A percentile compares a stretch with the other conserved stretches of the same genome.
Conservation (phyloP, 2,329 filamentous ascomycete species). For the Colletotrichum cereale region DNA sequence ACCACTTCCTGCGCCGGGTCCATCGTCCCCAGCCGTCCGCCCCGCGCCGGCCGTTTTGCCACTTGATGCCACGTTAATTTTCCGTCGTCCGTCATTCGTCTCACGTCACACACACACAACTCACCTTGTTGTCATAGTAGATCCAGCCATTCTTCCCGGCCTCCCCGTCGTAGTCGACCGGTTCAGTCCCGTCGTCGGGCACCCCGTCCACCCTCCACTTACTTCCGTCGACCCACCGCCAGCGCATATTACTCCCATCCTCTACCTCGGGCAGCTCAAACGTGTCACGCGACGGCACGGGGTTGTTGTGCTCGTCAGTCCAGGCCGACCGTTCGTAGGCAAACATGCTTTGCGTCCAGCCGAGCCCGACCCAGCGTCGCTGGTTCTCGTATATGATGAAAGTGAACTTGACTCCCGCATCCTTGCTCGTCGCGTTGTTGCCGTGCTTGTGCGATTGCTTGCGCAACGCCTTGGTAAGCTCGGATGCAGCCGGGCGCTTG, state of each 20-base stretch:
- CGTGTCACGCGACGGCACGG: slow-evolving; percentile 79
- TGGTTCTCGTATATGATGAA: slow-evolving; percentile 98
- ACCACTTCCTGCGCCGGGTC: slow-evolving; percentile 95
- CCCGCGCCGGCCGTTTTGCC: slow-evolving; percentile 88
- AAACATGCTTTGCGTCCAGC: slow-evolving; percentile 93
- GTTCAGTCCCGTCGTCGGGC: slow-evolving; percentile 61
- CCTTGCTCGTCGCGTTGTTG: slow-evolving; percentile 59
- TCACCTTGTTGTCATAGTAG: slow-evolving; percentile 96
- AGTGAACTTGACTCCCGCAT: slow-evolving; percentile 91
- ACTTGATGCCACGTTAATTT: slow-evolving; percentile 67
- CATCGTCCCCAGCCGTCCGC: slow-evolving; percentile 94
- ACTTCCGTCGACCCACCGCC: slow-evolving; percentile 86
- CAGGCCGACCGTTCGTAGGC: slow-evolving; percentile 90
- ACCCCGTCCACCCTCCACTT: slow-evolving; percentile 90
- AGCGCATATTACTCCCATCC: slow-evolving; percentile 67
- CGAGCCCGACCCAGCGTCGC: slow-evolving; percentile 91
- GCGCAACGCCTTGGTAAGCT: slow-evolving; percentile 60
- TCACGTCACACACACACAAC: slow-evolving; percentile 36
- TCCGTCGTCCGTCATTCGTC: background rate
- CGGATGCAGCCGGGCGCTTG: slow-evolving; percentile 55
- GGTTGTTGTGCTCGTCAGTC: slow-evolving; percentile 95
- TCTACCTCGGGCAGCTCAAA: slow-evolving; percentile 74
- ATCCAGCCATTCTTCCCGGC: slow-evolving; percentile 87
- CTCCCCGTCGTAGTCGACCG: slow-evolving; percentile 66
- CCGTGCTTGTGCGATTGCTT: slow-evolving; percentile 45